Percentiles rank a stretch among this genome's conserved stretches.
Evolutionary conservation across 2,329 filamentous ascomycete genomes (phyloP).

Genomic region (Harringtonia aguacate): DNA sequence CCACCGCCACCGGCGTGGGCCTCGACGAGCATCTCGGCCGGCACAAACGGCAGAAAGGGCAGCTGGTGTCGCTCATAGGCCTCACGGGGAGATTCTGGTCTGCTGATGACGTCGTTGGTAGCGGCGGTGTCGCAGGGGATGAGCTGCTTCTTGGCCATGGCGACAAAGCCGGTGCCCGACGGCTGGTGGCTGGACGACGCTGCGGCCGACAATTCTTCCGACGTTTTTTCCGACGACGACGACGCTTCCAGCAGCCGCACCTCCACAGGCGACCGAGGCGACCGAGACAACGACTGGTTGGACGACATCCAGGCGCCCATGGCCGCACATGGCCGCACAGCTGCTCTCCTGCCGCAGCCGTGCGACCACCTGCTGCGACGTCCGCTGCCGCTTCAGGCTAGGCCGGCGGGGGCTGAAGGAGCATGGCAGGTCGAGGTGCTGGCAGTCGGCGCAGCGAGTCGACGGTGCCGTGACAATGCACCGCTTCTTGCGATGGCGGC

Average conservation of each 20-base stretch:
- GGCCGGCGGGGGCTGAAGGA: not conserved
- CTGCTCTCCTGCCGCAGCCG: too few species aligned
- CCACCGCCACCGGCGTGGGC: not conserved
- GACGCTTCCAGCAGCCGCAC: too few species aligned
- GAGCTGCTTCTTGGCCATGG: not conserved
- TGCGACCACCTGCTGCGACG: not conserved
- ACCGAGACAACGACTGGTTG: too few species aligned
- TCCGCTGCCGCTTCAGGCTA: constrained; percentile 1
- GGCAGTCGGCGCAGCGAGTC: constrained; percentile 1
- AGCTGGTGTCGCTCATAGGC: not conserved
- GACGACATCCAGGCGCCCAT: too few species aligned
- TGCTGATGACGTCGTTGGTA: too few species aligned
- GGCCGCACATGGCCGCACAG: too few species aligned
- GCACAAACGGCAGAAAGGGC: constrained; percentile 2
- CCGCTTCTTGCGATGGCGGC: constrained; percentile 5
- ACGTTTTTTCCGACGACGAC: too few species aligned
- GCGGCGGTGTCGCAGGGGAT: not conserved
- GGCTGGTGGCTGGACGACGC: not conserved
- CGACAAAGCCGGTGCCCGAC: not conserved
- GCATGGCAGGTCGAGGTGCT: too few species aligned
- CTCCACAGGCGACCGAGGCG: too few species aligned
- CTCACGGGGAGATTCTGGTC: not conserved
- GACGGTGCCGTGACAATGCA: not conserved
- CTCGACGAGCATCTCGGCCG: not conserved
- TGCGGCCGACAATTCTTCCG: not conserved